Base-by-base conservation (phyloP, 805 yeast species). In the Kuraishia floccosa region DNA sequence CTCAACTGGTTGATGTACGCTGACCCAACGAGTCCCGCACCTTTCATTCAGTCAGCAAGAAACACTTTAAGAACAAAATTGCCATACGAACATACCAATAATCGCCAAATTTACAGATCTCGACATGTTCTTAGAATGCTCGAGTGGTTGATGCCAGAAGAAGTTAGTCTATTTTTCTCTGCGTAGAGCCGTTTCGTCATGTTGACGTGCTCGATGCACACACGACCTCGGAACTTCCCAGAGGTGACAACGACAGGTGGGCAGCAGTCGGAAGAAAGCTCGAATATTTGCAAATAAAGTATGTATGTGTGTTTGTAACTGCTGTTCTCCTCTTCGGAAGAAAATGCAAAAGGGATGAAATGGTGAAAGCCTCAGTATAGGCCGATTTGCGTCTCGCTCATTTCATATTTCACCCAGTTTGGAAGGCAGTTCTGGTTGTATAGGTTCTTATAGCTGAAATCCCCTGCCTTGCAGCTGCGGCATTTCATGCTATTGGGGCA, bases 21-120 rank as follows among this genome's bases (percentile, higher is more conserved):
- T 17, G 91, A 69, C 37, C 98, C 98, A 38, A 91, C 97, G 31
- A 89, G 91, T 47, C 98, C 98, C 33, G 96, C 77, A 33, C 86
- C 85, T 61, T n/a, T n/a, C n/a, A 16, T 18, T 20, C 37, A 56
- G 33, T 15, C 9, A 26, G 27, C 9, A 14, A 12, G 20, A 11
- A 21, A 17, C 17, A 14, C 11, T 7, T 14, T 11, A 6, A 11
- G 20, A 15, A 14, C n/a, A 14, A 11, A 5, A 21, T 11, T 9
- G 3, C 10, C 17, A 10, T 4, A 20, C 22, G 8, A 10, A 47
- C 59, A 12, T 48, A 53, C 87, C 87, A 37, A 80, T 71, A 44
- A 80, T 65, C 22, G 86, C 87, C 41, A 80, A 56, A 47, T 79
- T 78, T 31, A 77, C 79, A 36, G 68, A 49, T 42, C 63, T 68